These are phyloP conservation scores for Ceratocystis diversiconidia DNA, from an alignment of 2,329 filamentous ascomycete species.

Conservation along the genomic window DNA sequence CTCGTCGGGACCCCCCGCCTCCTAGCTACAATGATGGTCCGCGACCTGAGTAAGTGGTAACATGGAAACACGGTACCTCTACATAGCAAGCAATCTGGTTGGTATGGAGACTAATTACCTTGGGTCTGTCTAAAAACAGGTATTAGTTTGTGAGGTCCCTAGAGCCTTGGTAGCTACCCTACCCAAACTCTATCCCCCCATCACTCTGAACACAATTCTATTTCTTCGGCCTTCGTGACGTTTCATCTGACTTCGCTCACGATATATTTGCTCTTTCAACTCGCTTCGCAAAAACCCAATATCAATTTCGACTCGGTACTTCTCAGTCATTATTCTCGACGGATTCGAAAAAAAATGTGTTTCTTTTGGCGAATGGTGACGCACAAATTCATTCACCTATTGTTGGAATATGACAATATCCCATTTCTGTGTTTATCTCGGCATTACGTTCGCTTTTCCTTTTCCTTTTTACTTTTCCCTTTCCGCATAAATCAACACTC, in stretches of 20 bases:
- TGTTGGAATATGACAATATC: constrained; percentile 8
- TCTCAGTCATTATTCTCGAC: constrained; percentile 13
- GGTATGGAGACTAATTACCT: constrained; percentile 16
- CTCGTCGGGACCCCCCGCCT: constrained; percentile 29
- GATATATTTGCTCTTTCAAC: constrained; percentile 7
- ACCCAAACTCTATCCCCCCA: background rate
- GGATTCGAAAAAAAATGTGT: constrained; percentile 17
- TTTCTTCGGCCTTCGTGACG: constrained; percentile 3
- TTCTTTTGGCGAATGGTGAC: constrained; percentile 13
- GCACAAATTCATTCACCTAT: background rate
- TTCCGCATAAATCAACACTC: background rate
- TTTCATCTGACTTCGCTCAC: background rate
- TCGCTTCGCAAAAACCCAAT: constrained; percentile 7
- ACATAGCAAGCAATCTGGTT: constrained; percentile 8
- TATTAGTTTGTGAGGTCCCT: constrained; percentile 5
- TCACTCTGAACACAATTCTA: background rate
- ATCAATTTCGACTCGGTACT: constrained; percentile 11
- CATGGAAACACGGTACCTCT: constrained; percentile 7
- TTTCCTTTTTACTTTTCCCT: background rate
- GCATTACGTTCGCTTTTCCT: background rate
- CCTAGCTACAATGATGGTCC: constrained; percentile 31
- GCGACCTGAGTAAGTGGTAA: constrained; percentile 27
- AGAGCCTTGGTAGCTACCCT: constrained; percentile 1
- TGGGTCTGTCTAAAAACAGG: constrained; percentile 13
- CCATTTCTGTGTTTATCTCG: constrained; percentile 7